Base-by-base conservation (phyloP, 257 asterid genomes). In the Solanum tacnaense region DNA sequence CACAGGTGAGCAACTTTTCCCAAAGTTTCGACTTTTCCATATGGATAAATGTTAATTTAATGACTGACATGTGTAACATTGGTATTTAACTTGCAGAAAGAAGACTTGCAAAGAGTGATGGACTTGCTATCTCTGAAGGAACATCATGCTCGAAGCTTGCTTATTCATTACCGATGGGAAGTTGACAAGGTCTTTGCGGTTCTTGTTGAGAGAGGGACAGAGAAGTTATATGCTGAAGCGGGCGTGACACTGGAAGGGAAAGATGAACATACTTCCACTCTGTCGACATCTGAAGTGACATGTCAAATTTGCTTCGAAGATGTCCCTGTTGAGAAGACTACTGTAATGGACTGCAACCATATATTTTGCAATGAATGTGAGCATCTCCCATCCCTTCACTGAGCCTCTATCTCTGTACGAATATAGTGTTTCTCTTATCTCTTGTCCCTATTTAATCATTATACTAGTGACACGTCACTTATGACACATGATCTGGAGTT, bases 291-390 rank as follows among this genome's bases (percentile, higher is more conserved):
- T 60, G 76, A 87, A 38, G 56, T 88, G 73, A 84, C 88, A 18
- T 94, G 96, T 65, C 78, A 86, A 84, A 92, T 94, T 86, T 94
- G 96, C 90, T 93, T 74, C 7, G 93, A 94, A 13, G 93, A 92
- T 23, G 83, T 89, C 72, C 75, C 88, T 23, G 36, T 89, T 15
- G 85, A 52, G 12, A 89, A 90, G 67, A 91, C 85, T n/a, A 92
- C 95, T 25, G 86, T 87, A 44, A 93, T 92, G 95, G 95, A 93
- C 13, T 94, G 97, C 87, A 94, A 95, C 91, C 97, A 93, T 89
- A 87, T 90, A 65, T 94, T 92, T 91, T 94, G 97, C 94, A 90
- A 92, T 87, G 89, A 88, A 27, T 94, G 97, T 94, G 89, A 94
- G 94, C 68, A 88, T 82, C 76, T 20, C 34, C 38, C 71, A 76